Evolutionary conservation across 148 eudicot genomes (phyloP).

Genomic region (Camellia lanceoleosa): DNA sequence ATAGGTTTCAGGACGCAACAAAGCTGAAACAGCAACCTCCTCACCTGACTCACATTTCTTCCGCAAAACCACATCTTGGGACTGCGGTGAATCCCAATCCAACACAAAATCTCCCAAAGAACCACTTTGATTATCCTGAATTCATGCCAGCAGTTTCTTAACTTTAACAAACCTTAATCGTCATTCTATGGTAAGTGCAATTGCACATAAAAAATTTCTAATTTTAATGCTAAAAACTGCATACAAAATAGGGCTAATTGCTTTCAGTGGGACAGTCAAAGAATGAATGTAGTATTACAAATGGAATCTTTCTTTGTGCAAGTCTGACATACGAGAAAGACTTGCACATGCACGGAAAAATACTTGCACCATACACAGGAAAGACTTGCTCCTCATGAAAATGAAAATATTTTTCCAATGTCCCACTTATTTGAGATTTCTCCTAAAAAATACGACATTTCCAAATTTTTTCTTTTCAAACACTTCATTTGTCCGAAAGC

Average conservation of each 20-base stretch:
- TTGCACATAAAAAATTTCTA: neutral
- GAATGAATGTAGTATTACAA: too few relatives aligned
- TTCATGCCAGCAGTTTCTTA: slow-evolving; percentile 12
- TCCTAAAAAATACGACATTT: neutral
- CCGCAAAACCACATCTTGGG: slow-evolving; percentile 61
- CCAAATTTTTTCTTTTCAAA: neutral
- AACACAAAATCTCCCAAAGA: slow-evolving; percentile 66
- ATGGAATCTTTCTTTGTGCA: too few relatives aligned
- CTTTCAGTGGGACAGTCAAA: too few relatives aligned
- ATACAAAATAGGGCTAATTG: too few relatives aligned
- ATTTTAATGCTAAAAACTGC: neutral
- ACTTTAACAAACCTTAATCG: neutral
- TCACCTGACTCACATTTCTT: slow-evolving; percentile 72
- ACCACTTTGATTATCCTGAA: slow-evolving; percentile 47
- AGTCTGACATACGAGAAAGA: too few relatives aligned
- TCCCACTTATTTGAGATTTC: too few relatives aligned
- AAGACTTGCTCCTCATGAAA: too few relatives aligned
- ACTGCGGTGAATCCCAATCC: slow-evolving; percentile 67
- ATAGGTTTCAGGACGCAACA: slow-evolving; percentile 43
- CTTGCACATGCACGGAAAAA: too few relatives aligned
- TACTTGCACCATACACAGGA: too few relatives aligned
- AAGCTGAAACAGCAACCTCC: slow-evolving; percentile 82
- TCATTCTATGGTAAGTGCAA: neutral
- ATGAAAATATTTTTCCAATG: too few relatives aligned
- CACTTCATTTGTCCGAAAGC: neutral